Base-by-base conservation (phyloP, 352 stramenopile species). In the Aphanomyces stellatus region DNA sequence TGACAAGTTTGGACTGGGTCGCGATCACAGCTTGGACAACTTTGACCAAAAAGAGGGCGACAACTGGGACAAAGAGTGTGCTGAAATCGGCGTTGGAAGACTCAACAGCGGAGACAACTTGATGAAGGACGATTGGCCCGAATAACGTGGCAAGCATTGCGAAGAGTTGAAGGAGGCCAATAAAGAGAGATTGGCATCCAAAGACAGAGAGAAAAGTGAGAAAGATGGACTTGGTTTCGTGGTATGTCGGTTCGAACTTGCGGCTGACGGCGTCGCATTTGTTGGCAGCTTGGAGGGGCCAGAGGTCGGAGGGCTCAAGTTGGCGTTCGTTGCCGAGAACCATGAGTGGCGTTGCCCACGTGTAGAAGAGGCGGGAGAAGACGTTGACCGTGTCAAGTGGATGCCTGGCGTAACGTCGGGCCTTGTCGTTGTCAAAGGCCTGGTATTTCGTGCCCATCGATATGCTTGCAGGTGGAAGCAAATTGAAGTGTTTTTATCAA, bases 211-310 rank as follows among this genome's bases (percentile, higher is more conserved):
- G 31, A 13, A 33, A 33, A 11, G 59, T 37, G 34, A 11, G 57
- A 4, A 65, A 30, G 33, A 65, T 57, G 27, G 33, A 57, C 59
- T 65, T 55, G 37, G 59, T 55, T n/a, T 53, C 30, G 27, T 37
- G 27, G 59, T 53, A 65, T 28, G 27, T 65, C 24, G 59, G 30
- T 35, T 65, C 59, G 15, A 65, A 65, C 46, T 51, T 33, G 33
- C n/a, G 30, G n/a, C 28, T 55, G 2, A 65, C 31, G 24, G 27
- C 17, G 11, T 65, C 33, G 59, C 59, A 65, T 24, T 51, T 30
- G 25, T 65, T 65, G 7, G 57, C 59, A 11, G 8, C 25, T 19
- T 43, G n/a, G 19, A 65, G 46, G 4, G 59, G 59, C 59, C 59
- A 65, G 6, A 65, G 59, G 59, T 65, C 59, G 13, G 17, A 15